Base-by-base conservation (phyloP, 139 green algal species). In the Chlorella vulgaris region DNA sequence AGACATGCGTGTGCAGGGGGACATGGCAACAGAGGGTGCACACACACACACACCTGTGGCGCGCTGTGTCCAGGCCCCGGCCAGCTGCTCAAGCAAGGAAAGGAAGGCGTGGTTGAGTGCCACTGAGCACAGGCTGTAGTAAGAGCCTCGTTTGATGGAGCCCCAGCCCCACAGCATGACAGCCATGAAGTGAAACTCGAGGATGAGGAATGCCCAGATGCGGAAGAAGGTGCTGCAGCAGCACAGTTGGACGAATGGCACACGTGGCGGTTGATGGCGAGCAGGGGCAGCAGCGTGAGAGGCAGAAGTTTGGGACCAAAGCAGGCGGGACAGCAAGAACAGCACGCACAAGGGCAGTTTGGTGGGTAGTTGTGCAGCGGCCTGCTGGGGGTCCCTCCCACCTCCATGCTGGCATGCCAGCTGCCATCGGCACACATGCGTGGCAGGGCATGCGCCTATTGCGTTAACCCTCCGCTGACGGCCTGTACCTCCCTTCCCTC, bases 161-260 rank as follows among this genome's bases (percentile, higher is more conserved):
- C 61, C 63, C 42, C 81, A 69, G n/a, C 60, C 80, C 74, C 83
- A 88, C 39, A 87, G 73, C 60, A 90, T 84, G 26, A 84, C 83
- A 4, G 80, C 70, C 65, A 91, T 86, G 53, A 92, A 68, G 69
- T 91, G 87, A 61, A 94, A 92, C 86, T 88, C 82, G 26, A 91
- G 50, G 36, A 91, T 76, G 39, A 93, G 82, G 78, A 93, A 93
- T 29, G 86, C 70, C 76, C 89, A 90, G 35, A 94, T 85, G 4
- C 89, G 79, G 53, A 83, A 90, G 63, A 93, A 94, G 29, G 89
- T 84, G 7, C 84, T 82, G 67, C 71, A 61, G 15, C 22, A 65
- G 15, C 18, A 28, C 15, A 65, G 18, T 15, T 28, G 55, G 22
- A 8, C 28, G 15, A 15, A 65, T 15, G 55, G 55, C 18, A n/a